A percentile compares a stretch with the other conserved stretches of the same genome.
Evolutionary conservation across 2,329 filamentous ascomycete genomes (phyloP).

Genomic region (Apiospora malaysiana): DNA sequence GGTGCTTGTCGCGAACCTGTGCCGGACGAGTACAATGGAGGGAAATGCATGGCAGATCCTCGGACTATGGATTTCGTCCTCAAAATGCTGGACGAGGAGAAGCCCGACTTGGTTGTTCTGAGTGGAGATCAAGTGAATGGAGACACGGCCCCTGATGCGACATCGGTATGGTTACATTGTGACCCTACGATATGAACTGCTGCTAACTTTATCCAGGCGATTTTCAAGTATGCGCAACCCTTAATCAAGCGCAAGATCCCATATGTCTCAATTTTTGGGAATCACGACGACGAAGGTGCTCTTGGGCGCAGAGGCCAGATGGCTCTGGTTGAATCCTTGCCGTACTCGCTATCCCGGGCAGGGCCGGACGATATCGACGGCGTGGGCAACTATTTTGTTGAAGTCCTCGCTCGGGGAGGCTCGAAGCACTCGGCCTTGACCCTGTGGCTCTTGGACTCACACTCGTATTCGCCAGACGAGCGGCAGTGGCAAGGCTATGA

Average conservation of each 20-base stretch:
- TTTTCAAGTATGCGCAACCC: constrained; percentile 90
- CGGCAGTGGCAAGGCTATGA: constrained; percentile 90
- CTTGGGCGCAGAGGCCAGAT: constrained; percentile 81
- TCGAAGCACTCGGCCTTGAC: constrained; percentile 90
- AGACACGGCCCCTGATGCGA: constrained; percentile 87
- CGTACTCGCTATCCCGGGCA: constrained; percentile 85
- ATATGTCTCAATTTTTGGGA: constrained; percentile 93
- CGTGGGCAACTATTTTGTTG: constrained; percentile 93
- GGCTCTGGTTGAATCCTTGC: constrained; percentile 83
- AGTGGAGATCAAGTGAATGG: constrained; percentile 97
- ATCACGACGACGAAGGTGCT: constrained; percentile 89
- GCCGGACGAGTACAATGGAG: constrained; percentile 73
- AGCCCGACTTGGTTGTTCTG: constrained; percentile 86
- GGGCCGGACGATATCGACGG: constrained; percentile 86
- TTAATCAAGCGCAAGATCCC: constrained; percentile 88
- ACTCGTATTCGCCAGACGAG: constrained; percentile 90
- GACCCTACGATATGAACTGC: constrained; percentile 24
- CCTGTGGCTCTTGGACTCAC: constrained; percentile 93
- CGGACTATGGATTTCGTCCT: constrained; percentile 89
- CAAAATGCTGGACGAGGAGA: constrained; percentile 86
- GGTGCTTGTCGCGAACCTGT: constrained; percentile 87
- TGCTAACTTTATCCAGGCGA: constrained; percentile 59
- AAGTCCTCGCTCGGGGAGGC: constrained; percentile 80
- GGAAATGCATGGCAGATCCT: constrained; percentile 88
- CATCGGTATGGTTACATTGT: constrained; percentile 64